Conservation (phyloP, 306 rosid genomes). For the Trifolium fragiferum region DNA sequence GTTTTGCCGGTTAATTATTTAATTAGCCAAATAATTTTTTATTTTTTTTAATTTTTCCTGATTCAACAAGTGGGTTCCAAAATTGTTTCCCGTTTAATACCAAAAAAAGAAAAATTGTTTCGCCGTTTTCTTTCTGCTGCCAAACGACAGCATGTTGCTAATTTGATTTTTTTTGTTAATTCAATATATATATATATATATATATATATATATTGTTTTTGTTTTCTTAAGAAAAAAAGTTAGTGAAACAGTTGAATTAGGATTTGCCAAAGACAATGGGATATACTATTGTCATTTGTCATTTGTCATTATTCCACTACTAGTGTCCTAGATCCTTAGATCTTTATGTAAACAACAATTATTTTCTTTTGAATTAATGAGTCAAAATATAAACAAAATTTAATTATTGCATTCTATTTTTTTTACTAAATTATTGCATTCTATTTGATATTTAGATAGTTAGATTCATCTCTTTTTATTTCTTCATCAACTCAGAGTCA, state of each 20-base stretch:
- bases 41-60: background rate
- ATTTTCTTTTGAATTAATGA: too few relatives aligned
- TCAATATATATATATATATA: too few relatives aligned
- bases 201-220: background rate
- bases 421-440: background rate
- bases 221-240: background rate
- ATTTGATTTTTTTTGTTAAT: too few relatives aligned
- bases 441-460: background rate
- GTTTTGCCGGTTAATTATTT: slow-evolving; percentile 61
- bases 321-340: background rate
- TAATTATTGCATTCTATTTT: background rate
- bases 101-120: slow-evolving; percentile 38
- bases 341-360: background rate
- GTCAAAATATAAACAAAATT: background rate
- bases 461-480: too few relatives aligned
- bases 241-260: slow-evolving; percentile 36
- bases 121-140: slow-evolving; percentile 56
- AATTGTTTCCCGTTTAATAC: too few relatives aligned
- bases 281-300: slow-evolving; percentile 47
- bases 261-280: slow-evolving; percentile 40
- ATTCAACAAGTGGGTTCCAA: slow-evolving; percentile 18
- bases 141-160: background rate
- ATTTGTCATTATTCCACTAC: slow-evolving; percentile 44
- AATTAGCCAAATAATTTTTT: background rate
- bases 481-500: too few relatives aligned